Evolutionary conservation across 305 asterid species (phyloP), one percentile per base, ranked within the genome.

Genomic region (Ajuga reptans): DNA sequence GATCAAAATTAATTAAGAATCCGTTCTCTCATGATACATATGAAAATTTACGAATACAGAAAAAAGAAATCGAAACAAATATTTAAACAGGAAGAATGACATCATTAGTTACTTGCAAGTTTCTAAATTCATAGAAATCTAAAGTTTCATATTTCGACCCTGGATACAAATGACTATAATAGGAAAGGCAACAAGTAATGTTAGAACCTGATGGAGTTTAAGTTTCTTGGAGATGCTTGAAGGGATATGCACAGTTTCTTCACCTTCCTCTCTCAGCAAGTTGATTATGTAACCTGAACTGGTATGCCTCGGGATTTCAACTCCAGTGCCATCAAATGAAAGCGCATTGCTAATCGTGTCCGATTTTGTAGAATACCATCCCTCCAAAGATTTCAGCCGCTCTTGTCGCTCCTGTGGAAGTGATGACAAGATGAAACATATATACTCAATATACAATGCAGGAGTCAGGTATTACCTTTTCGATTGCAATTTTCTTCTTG

Each of bases 221-320:
- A 93, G 77, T 82, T 89, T 93, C 31, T 75, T 64, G 9, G 96
- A 90, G 80, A 89, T 86, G 89, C 97, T 93, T 45, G 95, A 92
- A 68, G 97, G 99, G 78, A 93, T 86, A 80, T 95, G 83, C 45
- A 93, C 90, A 37, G 95, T 91, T 78, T 87, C 95, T 85, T 93
- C 99, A 68, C 91, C 96, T 62, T 89, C 97, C 75, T 93, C 99
- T 76, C 97, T 90, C 78, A 87, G 96, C 75, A 90, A 94, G 74
- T 93, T 93, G 68, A 93, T 81, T 74, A 93, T 82, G 73, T 84
- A 93, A 41, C 99, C 99, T 39, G 85, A 84, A 75, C 86, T 78
- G 72, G 81, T 49, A 82, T 90, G 96, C 34, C 94, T 95, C 51
- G 89, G 82, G 81, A 90, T 79, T 74, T 86, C 95, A 24, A 75